A percentile compares a stretch with the other conserved stretches of the same genome.
Conservation (phyloP, 371 early-diverging fungal species). For the Lichtheimia corymbifera region DNA sequence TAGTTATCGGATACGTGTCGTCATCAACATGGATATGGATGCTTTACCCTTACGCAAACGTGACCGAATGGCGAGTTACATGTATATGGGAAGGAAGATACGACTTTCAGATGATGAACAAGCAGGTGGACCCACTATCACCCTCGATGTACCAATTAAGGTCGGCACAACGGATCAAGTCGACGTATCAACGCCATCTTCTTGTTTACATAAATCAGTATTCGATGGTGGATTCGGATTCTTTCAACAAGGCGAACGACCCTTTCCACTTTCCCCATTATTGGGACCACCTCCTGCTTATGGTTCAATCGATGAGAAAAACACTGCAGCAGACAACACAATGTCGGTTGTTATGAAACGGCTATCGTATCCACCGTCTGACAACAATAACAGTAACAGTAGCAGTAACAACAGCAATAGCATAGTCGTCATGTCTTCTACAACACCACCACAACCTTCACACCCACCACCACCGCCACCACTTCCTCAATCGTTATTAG, state of each 20-base stretch:
- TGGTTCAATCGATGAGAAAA: no score
- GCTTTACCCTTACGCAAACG: conserved; percentile 13
- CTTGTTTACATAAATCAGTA: conserved; percentile 2
- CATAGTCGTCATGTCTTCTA: neutral
- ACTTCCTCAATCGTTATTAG: neutral
- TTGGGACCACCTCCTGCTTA: conserved; percentile 17
- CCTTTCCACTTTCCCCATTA: conserved; percentile 7
- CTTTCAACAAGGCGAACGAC: conserved; percentile 8
- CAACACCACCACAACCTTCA: neutral
- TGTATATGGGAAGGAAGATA: conserved; percentile 8
- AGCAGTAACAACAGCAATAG: neutral
- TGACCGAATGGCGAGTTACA: conserved; percentile 15
- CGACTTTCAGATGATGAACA: conserved; percentile 11
- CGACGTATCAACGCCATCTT: neutral
- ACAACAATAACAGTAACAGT: neutral
- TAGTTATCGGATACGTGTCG: conserved; percentile 23
- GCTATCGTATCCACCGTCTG: neutral
- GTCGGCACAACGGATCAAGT: conserved; percentile 11
- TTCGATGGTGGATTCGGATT: conserved; percentile 18
- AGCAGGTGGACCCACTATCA: conserved; percentile 7
- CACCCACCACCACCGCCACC: conserved; percentile 1
- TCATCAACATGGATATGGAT: conserved; percentile 24
- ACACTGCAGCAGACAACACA: neutral
- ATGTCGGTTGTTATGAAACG: neutral
- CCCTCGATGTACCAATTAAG: conserved; percentile 12